phyloP scores from a whole-genome alignment of 2,329 filamentous ascomycete genomes.

The Ceratocystis diversiconidia region DNA sequence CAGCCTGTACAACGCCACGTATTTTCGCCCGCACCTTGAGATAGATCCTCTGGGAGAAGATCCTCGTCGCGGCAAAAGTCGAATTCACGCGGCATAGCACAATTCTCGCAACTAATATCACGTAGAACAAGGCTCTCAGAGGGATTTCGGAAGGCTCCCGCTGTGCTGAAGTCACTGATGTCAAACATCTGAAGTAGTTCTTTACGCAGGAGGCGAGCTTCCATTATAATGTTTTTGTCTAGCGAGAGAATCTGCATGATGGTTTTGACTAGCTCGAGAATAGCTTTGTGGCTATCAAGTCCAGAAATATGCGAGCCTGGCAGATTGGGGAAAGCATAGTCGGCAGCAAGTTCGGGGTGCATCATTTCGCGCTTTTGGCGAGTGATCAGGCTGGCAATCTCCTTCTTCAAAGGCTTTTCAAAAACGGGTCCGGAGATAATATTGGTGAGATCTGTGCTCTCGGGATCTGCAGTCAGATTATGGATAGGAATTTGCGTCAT shows the following conservation, averaged over 20 bases:
- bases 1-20: slow-evolving; percentile 70
- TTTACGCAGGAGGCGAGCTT: slow-evolving; percentile 75
- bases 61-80: slow-evolving; percentile 86
- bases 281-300: slow-evolving; percentile 15
- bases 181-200: slow-evolving; percentile 85
- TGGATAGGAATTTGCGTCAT: slow-evolving; percentile 48
- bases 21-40: slow-evolving; percentile 25
- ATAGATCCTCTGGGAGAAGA: slow-evolving; percentile 43
- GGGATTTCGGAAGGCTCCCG: slow-evolving; percentile 79
- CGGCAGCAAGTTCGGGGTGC: slow-evolving; percentile 71
- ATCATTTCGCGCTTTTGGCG: slow-evolving; percentile 79
- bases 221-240: slow-evolving; percentile 78
- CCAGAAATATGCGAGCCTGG: slow-evolving; percentile 49
- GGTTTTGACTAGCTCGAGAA: slow-evolving; percentile 78
- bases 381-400: slow-evolving; percentile 66
- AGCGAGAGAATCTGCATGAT: slow-evolving; percentile 86
- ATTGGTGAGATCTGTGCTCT: slow-evolving; percentile 30
- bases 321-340: slow-evolving; percentile 73
- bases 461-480: slow-evolving; percentile 41
- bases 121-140: slow-evolving; percentile 57
- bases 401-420: slow-evolving; percentile 79
- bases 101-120: slow-evolving; percentile 76
- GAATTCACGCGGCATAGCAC: slow-evolving; percentile 75
- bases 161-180: slow-evolving; percentile 79
- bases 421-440: slow-evolving; percentile 68